phyloP scores from a whole-genome alignment of 371 early-diverging fungal genomes.

The Nematocida sp. region DNA sequence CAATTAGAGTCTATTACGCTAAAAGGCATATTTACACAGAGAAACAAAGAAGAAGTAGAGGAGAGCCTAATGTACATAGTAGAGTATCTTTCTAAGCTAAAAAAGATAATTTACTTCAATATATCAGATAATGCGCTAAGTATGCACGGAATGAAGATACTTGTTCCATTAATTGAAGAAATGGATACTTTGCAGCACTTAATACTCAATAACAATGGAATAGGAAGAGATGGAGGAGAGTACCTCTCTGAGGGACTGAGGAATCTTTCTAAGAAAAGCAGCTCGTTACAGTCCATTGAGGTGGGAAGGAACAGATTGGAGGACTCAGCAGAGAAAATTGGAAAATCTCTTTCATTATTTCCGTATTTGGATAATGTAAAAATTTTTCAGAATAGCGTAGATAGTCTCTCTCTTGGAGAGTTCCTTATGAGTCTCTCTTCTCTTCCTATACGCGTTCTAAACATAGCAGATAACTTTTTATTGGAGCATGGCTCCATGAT shows the following conservation, averaged over 20 bases:
- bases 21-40: slow-evolving; percentile 59
- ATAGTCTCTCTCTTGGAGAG: slow-evolving; percentile 54
- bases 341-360: slow-evolving; percentile 56
- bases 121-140: slow-evolving; percentile 66
- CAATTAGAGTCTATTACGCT: slow-evolving; percentile 53
- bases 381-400: slow-evolving; percentile 66
- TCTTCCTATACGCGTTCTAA: slow-evolving; percentile 57
- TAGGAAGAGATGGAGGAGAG: slow-evolving; percentile 64
- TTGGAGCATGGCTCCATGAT: slow-evolving; percentile 55
- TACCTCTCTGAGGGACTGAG: slow-evolving; percentile 51
- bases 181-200: slow-evolving; percentile 56
- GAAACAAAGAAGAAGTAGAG: slow-evolving; percentile 60
- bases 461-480: slow-evolving; percentile 67
- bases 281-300: slow-evolving; percentile 58
- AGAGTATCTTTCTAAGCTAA: slow-evolving; percentile 23
- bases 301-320: slow-evolving; percentile 66
- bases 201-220: slow-evolving; percentile 66
- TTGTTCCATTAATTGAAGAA: slow-evolving; percentile 56
- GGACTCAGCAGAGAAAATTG: slow-evolving; percentile 54
- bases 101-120: slow-evolving; percentile 55
- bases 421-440: slow-evolving; percentile 51
- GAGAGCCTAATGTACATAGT: slow-evolving; percentile 53
- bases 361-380: slow-evolving; percentile 57
- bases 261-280: slow-evolving; percentile 55
- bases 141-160: slow-evolving; percentile 63